Base-by-base conservation (phyloP, 202 grass and related monocot genomes). In the Digitaria exilis region DNA sequence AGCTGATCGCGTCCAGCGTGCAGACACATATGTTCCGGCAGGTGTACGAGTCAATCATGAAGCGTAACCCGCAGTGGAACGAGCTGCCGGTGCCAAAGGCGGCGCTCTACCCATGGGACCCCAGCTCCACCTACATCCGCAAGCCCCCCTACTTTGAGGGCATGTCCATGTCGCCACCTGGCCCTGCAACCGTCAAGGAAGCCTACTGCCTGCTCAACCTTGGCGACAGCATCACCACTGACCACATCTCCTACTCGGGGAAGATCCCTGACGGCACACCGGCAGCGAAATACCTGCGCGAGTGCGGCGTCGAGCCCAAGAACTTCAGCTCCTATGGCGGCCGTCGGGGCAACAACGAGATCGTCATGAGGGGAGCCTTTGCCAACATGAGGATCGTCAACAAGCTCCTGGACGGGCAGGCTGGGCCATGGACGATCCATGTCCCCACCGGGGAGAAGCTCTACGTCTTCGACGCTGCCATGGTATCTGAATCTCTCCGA, bases 311-410 rank as follows among this genome's bases (percentile, higher is more conserved):
- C 15, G 82, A 92, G 17, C 88, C 75, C 18, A 90, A 75, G 48
- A 77, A 88, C 65, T 92, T 95, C 58, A 92, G 83, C 30, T 90
- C 89, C 6, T 95, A 95, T 15, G 93, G 93, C 0, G 85, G 93
- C 52, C 84, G 89, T 0, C 87, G 93, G 14, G 93, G 89, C 2
- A 95, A 95, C 28, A 80, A 92, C 19, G 92, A 95, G 75, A 45
- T 95, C 32, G 85, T 95, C 65, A 85, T 84, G 30, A 88, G 93
- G 30, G 93, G 93, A 65, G 85, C 93, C 4, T 95, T 95, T 79
- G 87, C 93, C 32, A 95, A 95, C 50, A 88, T 90, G 61, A 88
- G 93, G 37, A 71, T 95, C 52, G 93, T 95, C 19, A 95, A 95
- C 60, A 95, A 92, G 63, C 65, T 95, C n/a, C 31, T 95, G 69